Base-by-base conservation (phyloP, 305 asterid genomes). In the Fraxinus ornus region DNA sequence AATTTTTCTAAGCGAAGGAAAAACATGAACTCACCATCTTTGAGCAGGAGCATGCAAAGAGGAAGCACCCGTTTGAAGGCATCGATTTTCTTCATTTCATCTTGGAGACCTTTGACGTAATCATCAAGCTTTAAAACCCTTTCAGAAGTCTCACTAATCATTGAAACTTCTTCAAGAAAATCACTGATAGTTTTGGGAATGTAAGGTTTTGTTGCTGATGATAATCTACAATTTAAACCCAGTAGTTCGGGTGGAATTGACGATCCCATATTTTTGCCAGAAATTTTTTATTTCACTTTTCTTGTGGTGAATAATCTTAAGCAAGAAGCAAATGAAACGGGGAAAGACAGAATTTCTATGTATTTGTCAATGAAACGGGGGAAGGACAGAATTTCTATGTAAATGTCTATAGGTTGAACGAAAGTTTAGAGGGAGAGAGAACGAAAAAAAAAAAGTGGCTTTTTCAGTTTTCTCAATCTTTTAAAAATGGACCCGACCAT, bases 1-100 rank as follows among this genome's bases (percentile, higher is more conserved):
- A 21, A 64, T 10, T 22, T 19, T 22, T 64, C 15, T 9, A 22
- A 66, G 71, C 26, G 12, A 66, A 66, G 33, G 35, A 64, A 28
- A 64, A 39, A 66, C 30, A 17, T 66, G 74, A 86, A 47, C 80
- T 19, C 71, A 95, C 99, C 99, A 66, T 95, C 93, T 52, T 66
- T 66, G 28, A 95, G 82, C 52, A 94, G 92, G 77, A 86, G 86
- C 88, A 91, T 90, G 86, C 89, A 91, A 57, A 91, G 87, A 41
- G 99, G 98, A 5, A 95, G 95, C 80, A 94, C 97, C 22, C 97
- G 91, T 80, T 93, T 93, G 78, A 95, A 93, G 19, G 90, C 98
- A 17, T 89, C 97, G 85, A 95, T 95, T 92, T 95, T 95, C 88
- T 88, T 91, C 94, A 89, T 86, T 88, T 95, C 99, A 10, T 86